Percentiles rank a stretch among this genome's conserved stretches.
Evolutionary conservation across 352 stramenopile genomes (phyloP).

Genomic region (Pythium sp.): DNA sequence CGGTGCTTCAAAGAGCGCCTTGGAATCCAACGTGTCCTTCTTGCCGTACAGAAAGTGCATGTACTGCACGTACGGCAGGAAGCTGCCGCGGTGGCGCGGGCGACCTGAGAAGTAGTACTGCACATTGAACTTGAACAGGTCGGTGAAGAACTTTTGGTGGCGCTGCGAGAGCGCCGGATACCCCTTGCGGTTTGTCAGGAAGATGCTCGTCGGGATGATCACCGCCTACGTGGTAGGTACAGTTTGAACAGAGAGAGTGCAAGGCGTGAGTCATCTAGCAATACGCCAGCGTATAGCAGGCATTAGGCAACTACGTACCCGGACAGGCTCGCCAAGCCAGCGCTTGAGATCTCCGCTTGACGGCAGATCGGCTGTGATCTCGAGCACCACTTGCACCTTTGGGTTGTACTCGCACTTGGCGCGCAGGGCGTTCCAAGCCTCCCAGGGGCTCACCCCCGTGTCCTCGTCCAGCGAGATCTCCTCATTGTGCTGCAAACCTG

Average conservation of each 20-base stretch:
- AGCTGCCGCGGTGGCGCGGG: constrained; percentile 59
- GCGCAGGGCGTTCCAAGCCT: constrained; percentile 79
- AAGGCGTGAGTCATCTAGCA: constrained; percentile 11
- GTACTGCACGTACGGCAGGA: constrained; percentile 93
- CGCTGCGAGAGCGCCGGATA: constrained; percentile 93
- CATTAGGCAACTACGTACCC: constrained; percentile 20
- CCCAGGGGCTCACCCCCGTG: constrained; percentile 45
- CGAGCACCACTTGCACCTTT: constrained; percentile 81
- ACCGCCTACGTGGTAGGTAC: constrained; percentile 40
- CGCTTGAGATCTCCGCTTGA: constrained; percentile 60
- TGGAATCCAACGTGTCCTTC: constrained; percentile 51
- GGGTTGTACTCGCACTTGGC: constrained; percentile 81
- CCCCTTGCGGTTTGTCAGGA: constrained; percentile 95
- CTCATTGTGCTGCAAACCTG: constrained; percentile 23
- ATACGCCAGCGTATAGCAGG: background rate
- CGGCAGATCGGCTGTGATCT: constrained; percentile 82
- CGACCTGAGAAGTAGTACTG: constrained; percentile 87
- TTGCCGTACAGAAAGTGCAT: constrained; percentile 91
- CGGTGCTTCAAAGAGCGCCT: constrained; percentile 88
- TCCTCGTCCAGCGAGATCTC: constrained; percentile 24
- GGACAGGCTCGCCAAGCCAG: constrained; percentile 88
- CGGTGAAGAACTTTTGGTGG: constrained; percentile 84
- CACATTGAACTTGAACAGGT: constrained; percentile 78
- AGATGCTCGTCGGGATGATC: constrained; percentile 89
- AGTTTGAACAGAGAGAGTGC: background rate